These are phyloP conservation scores for Clavispora fructus DNA, from an alignment of 805 yeast species.

Conservation along the genomic window DNA sequence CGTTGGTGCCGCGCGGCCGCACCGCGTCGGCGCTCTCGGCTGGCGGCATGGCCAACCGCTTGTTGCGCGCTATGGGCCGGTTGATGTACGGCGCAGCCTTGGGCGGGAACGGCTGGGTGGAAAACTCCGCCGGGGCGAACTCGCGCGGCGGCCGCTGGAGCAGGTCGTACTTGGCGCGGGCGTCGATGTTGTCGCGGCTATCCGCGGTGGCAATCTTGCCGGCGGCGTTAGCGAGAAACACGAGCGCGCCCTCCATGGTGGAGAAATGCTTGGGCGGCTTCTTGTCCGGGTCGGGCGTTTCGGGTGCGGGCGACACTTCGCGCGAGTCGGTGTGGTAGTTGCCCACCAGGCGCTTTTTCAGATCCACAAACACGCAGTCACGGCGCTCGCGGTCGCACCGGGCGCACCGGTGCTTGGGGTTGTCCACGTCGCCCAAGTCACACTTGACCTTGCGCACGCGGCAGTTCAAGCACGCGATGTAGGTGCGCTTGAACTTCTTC, in stretches of 20 bases:
- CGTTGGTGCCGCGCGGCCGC: conserved; percentile 43
- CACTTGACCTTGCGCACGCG: conserved; percentile 81
- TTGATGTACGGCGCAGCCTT: background rate
- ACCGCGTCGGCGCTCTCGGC: conserved; percentile 36
- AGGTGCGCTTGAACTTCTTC: conserved; percentile 53
- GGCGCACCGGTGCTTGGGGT: conserved; percentile 74
- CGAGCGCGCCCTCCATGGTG: conserved; percentile 56
- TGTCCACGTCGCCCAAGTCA: conserved; percentile 71
- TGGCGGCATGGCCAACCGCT: conserved; percentile 39
- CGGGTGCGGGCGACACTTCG: background rate
- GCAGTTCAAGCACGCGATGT: conserved; percentile 82
- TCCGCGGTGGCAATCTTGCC: conserved; percentile 70
- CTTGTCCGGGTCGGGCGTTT: background rate
- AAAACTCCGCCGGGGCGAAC: background rate
- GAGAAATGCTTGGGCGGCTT: conserved; percentile 23
- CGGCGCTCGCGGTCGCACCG: conserved; percentile 78
- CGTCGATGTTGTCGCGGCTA: conserved; percentile 56
- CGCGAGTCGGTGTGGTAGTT: conserved; percentile 1
- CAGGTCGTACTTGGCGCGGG: conserved; percentile 42
- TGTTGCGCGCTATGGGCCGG: conserved; percentile 5
- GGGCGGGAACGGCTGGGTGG: background rate
- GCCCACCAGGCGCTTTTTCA: conserved; percentile 13
- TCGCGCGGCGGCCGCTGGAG: conserved; percentile 27
- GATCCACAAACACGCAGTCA: conserved; percentile 64
- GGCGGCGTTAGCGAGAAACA: conserved; percentile 72